Base-by-base conservation (phyloP, 768 basidiomycete species). In the Cantharellus anzutake region DNA sequence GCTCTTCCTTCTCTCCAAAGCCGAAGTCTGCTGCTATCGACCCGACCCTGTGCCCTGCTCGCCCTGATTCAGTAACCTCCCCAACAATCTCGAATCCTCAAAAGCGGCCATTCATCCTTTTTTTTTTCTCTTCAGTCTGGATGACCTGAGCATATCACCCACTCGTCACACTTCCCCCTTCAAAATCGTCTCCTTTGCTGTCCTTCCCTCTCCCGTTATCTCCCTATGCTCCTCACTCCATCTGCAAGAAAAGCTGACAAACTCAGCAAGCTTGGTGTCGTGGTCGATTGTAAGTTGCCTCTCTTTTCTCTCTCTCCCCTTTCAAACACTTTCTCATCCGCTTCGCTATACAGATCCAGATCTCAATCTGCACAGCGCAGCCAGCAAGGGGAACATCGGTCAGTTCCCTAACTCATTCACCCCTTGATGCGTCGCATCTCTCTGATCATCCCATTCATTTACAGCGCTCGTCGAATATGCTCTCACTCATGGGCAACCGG, bases 401-500 rank as follows among this genome's bases (percentile, higher is more conserved):
- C 41, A 59, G 65, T 53, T 3, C 37, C 37, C 29, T 11, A 48
- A 0, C 16, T 4, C 2, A 42, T 11, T 52, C 1, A 40, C 20
- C 5, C 42, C 16, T 39, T 41, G 48, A 34, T 37, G 41, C 37
- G 50, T 14, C 11, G 14, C 38, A 42, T 60, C 55, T 2, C 38
- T 20, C 56, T 3, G 16, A 29, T 34, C 35, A 50, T 11, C 56
- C 40, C 38, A 41, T 35, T 14, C 38, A 50, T 4, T 4, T 5
- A 38, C 61, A 70, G 71, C 90, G 3, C 82, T 94, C 62, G 92
- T 90, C 61, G 83, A 85, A 68, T 96, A 90, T 70, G 96, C 96
- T 2, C 77, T 99, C 34, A 80, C 82, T 2, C 84, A 93, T 66
- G 94, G 94, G 4, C 96, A 98, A 66, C 94, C 96, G 5, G 82